Conservation (phyloP, 225 moss, liverwort and hornwort genomes). For the Pseudisothecium myosuroides region DNA sequence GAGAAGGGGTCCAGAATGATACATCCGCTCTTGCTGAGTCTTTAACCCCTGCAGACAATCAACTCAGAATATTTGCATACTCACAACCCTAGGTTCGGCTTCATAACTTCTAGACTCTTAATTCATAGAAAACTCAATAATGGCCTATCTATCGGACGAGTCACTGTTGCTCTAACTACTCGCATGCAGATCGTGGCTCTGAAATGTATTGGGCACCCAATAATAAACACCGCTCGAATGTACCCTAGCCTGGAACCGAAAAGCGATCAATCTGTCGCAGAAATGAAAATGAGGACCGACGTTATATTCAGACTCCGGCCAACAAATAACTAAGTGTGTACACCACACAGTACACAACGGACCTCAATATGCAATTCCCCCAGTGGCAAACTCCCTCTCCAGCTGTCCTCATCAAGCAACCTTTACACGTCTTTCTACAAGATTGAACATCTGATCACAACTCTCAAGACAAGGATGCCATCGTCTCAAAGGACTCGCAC, state of each 20-base stretch:
- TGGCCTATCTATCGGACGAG: not conserved
- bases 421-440: not conserved
- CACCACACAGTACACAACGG: not conserved
- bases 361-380: not conserved
- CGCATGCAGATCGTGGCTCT: not conserved
- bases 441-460: constrained; percentile 5
- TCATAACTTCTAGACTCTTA: not conserved
- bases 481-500: not conserved
- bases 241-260: not conserved
- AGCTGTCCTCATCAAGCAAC: not conserved
- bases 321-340: not conserved
- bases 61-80: constrained; percentile 47
- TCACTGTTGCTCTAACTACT: not conserved
- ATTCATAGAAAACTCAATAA: not conserved
- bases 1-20: constrained; percentile 97
- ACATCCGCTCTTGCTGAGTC: constrained; percentile 88
- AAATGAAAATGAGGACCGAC: not conserved
- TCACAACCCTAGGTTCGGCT: constrained; percentile 15
- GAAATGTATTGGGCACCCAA: not conserved
- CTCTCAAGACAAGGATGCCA: constrained; percentile 15
- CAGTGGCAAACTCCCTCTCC: not conserved
- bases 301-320: not conserved
- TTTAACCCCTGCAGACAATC: constrained; percentile 73
- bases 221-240: not conserved
- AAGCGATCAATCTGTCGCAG: not conserved